These are phyloP conservation scores for Ramichloridium luteum DNA, from an alignment of 2,329 filamentous ascomycete genomes.

Conservation along the genomic window DNA sequence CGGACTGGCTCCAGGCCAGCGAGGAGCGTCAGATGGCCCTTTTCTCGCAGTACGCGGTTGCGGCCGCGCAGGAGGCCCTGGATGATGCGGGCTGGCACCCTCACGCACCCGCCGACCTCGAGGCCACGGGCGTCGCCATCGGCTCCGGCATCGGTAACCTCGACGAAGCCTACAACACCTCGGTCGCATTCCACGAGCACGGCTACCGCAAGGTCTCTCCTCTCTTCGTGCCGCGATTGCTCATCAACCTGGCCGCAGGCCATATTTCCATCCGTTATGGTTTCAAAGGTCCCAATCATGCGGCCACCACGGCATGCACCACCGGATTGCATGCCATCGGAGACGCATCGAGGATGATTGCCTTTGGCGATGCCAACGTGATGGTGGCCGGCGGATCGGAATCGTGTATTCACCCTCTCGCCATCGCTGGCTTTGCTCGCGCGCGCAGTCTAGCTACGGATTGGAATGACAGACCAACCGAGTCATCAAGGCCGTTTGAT, in stretches of 20 bases:
- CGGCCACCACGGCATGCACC: conserved; percentile 87
- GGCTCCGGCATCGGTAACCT: conserved; percentile 94
- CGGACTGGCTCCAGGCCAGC: conserved; percentile 37
- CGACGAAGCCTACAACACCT: conserved; percentile 78
- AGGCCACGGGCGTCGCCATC: conserved; percentile 78
- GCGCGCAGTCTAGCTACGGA: conserved; percentile 73
- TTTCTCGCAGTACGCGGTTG: conserved; percentile 85
- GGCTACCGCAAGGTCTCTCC: conserved; percentile 90
- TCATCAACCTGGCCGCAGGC: conserved; percentile 91
- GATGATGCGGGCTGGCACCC: conserved; percentile 69
- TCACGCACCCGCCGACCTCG: conserved; percentile 46
- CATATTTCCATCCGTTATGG: conserved; percentile 90
- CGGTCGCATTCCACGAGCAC: conserved; percentile 58
- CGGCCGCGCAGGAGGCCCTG: conserved; percentile 75
- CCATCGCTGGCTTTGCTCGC: conserved; percentile 81
- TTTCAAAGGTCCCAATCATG: conserved; percentile 81
- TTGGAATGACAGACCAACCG: conserved; percentile 59
- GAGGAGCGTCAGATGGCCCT: conserved; percentile 70
- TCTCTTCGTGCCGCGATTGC: conserved; percentile 78
- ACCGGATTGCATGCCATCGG: conserved; percentile 91
- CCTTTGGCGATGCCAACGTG: conserved; percentile 80
- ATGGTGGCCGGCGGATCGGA: conserved; percentile 96
- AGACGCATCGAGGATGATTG: conserved; percentile 84
- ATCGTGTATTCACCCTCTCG: conserved; percentile 88
- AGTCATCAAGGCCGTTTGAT: conserved; percentile 81